A percentile compares a stretch with the other conserved stretches of the same genome.
Evolutionary conservation across 73 alveolate species (phyloP).

Genomic region (Paramecium octaurelia): DNA sequence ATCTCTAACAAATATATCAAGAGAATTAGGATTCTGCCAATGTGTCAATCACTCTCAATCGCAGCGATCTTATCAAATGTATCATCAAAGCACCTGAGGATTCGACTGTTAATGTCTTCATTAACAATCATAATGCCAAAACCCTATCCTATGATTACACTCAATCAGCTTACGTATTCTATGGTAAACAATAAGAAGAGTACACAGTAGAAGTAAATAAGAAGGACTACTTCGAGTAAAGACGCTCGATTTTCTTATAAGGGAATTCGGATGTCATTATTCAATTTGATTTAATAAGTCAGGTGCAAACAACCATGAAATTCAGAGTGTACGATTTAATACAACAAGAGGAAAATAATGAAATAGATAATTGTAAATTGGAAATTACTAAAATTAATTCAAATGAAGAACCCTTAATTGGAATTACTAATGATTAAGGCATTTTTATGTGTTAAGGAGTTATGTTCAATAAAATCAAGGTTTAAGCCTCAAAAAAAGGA

Average conservation of each 20-base stretch:
- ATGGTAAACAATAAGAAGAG: background rate
- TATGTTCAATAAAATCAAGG: background rate
- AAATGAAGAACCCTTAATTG: background rate
- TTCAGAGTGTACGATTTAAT: background rate
- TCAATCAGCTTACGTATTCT: background rate
- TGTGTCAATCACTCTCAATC: background rate
- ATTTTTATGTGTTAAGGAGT: background rate
- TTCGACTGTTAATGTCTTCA: background rate
- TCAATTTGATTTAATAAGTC: background rate
- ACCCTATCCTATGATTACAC: background rate
- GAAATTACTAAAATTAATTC: background rate
- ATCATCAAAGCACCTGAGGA: constrained; percentile 29
- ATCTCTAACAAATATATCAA: background rate
- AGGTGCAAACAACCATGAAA: background rate
- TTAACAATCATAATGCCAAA: background rate
- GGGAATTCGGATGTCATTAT: background rate
- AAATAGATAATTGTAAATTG: background rate
- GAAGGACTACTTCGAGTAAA: background rate
- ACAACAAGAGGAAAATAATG: background rate
- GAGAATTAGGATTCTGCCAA: background rate
- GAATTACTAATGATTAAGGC: background rate
- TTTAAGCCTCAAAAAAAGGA: background rate
- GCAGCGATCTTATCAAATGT: background rate
- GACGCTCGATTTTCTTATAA: background rate
- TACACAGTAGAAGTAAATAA: background rate